A percentile compares a stretch with the other conserved stretches of the same genome.
Conservation (phyloP, 2,329 filamentous ascomycete species). For the Gaeumannomyces tritici region DNA sequence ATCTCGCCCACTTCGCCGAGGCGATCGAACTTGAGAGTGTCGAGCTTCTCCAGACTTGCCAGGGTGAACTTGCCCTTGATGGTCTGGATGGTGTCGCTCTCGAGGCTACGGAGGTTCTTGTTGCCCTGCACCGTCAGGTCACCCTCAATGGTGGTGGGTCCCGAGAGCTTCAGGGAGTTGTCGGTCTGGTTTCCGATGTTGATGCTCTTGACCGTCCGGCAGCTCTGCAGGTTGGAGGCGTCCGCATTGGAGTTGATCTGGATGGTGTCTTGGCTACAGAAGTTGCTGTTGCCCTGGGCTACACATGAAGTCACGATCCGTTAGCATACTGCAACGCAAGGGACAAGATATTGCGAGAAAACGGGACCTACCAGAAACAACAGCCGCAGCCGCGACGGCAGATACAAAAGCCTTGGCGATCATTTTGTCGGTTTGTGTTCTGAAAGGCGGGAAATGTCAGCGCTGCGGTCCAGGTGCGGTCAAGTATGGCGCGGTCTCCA, state of each 20-base stretch:
- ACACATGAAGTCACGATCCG: not conserved
- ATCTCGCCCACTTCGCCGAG: constrained; percentile 60
- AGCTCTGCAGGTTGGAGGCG: constrained; percentile 48
- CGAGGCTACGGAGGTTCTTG: constrained; percentile 50
- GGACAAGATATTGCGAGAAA: not conserved
- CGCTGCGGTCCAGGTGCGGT: not conserved
- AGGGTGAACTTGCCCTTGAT: constrained; percentile 67
- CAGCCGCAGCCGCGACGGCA: constrained; percentile 27
- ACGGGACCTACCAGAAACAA: constrained; percentile 25
- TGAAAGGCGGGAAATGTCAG: constrained; percentile 3
- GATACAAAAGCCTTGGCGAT: constrained; percentile 30
- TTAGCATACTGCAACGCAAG: not conserved
- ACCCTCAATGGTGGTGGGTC: constrained; percentile 46
- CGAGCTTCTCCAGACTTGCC: constrained; percentile 58
- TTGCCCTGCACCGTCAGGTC: constrained; percentile 52
- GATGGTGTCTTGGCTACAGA: constrained; percentile 24
- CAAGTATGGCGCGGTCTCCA: not conserved
- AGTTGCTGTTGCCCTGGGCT: constrained; percentile 11
- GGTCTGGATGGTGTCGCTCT: constrained; percentile 47
- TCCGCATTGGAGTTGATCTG: constrained; percentile 57
- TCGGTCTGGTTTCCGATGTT: constrained; percentile 48
- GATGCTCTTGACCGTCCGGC: constrained; percentile 59
- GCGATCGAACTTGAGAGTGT: constrained; percentile 53
- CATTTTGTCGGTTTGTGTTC: constrained; percentile 25
- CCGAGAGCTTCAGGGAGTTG: constrained; percentile 51